Conservation (phyloP, 2,329 filamentous ascomycete species). For the Fusarium tuaranense region DNA sequence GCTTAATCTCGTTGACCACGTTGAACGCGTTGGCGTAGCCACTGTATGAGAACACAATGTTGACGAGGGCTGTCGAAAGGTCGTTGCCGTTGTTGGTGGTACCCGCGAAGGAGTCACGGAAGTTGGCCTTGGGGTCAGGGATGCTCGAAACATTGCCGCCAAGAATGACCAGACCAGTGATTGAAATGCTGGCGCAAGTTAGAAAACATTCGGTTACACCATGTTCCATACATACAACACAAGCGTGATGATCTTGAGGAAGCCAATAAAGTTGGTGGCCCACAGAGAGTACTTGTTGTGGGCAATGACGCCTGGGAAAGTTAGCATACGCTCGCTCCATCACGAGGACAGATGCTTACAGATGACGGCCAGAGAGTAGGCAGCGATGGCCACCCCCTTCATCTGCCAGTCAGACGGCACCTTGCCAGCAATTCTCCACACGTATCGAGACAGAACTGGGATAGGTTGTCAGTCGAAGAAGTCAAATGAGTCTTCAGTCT, state of each 20-base stretch:
- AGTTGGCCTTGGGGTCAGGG: conserved; percentile 51
- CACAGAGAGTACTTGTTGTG: conserved; percentile 69
- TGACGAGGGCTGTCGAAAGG: conserved; percentile 62
- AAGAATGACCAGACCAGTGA: conserved; percentile 72
- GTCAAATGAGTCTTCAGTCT: background rate
- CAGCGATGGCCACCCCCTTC: conserved; percentile 74
- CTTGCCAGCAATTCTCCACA: conserved; percentile 67
- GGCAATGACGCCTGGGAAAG: conserved; percentile 53
- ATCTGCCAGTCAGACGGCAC: conserved; percentile 70
- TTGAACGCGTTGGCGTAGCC: conserved; percentile 72
- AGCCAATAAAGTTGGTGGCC: conserved; percentile 67
- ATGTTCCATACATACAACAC: conserved; percentile 55
- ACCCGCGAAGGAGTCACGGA: conserved; percentile 51
- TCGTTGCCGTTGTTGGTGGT: conserved; percentile 52
- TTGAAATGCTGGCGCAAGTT: conserved; percentile 53
- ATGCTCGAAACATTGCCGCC: conserved; percentile 49
- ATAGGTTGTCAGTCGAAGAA: background rate
- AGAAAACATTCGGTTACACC: rapidly evolving
- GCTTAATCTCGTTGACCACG: conserved; percentile 71
- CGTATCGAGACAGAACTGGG: conserved; percentile 69
- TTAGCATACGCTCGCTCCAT: background rate
- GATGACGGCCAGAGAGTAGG: conserved; percentile 69
- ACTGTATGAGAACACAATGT: conserved; percentile 68
- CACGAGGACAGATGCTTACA: conserved; percentile 51
- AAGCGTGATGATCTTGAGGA: conserved; percentile 70